Evolutionary conservation across 306 rosid genomes (phyloP).

Genomic region (Rubus parviflorus): DNA sequence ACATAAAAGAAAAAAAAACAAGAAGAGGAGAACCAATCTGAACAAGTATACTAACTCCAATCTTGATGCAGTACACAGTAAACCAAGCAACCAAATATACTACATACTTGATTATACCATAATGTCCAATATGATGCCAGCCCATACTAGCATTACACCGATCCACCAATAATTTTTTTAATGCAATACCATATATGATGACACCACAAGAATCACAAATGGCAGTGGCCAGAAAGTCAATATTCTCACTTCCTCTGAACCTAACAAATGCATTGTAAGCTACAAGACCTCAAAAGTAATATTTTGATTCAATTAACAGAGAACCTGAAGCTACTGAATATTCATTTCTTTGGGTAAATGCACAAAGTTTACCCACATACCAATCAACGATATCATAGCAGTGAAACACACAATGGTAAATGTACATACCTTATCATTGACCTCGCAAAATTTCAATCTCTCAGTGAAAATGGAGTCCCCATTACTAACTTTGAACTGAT

Average conservation of each 20-base stretch:
- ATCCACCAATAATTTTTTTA: neutral
- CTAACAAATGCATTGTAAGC: neutral
- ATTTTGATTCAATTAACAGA: neutral
- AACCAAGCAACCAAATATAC: too few relatives aligned
- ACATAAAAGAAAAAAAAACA: neutral
- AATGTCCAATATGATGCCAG: too few relatives aligned
- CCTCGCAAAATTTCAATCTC: constrained; percentile 82
- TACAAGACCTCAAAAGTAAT: neutral
- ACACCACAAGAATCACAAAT: neutral
- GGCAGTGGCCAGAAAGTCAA: neutral
- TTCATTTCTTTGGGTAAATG: constrained; percentile 1
- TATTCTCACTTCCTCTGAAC: neutral
- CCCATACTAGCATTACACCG: neutral
- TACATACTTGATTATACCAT: too few relatives aligned
- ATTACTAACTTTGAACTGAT: constrained; percentile 90
- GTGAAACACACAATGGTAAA: neutral
- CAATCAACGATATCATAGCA: neutral
- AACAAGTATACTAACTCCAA: neutral
- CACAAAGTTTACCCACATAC: neutral
- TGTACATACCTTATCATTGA: constrained; percentile 75
- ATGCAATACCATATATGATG: neutral
- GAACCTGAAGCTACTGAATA: neutral
- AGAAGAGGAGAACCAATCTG: neutral
- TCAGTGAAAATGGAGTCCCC: constrained; percentile 84
- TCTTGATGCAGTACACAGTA: neutral